These are phyloP conservation scores for Hymenoscyphus albidus DNA, from an alignment of 2,329 filamentous ascomycete species.

Conservation along the genomic window DNA sequence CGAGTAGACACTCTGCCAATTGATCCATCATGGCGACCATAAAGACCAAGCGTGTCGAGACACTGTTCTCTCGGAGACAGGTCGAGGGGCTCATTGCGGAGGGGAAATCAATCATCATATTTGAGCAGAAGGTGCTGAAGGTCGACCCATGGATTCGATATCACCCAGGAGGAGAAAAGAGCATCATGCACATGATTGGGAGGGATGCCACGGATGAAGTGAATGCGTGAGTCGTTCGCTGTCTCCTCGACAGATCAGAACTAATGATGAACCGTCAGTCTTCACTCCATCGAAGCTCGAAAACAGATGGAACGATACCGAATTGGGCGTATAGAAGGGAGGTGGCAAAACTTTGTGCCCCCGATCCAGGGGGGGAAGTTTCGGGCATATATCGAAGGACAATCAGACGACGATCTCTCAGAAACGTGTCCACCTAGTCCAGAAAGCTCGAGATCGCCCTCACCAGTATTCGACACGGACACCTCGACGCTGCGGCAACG, in stretches of 20 bases:
- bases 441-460: conserved; percentile 32
- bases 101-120: conserved; percentile 74
- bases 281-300: conserved; percentile 77
- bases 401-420: conserved; percentile 33
- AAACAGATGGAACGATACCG: conserved; percentile 74
- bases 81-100: conserved; percentile 81
- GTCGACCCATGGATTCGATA: conserved; percentile 84
- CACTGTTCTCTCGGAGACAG: conserved; percentile 55
- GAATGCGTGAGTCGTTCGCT: conserved; percentile 64
- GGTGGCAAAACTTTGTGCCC: conserved; percentile 83
- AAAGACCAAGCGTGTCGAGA: conserved; percentile 19
- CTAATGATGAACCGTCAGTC: conserved; percentile 44
- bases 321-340: conserved; percentile 75
- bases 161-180: conserved; percentile 87
- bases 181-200: conserved; percentile 90
- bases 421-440: conserved; percentile 25
- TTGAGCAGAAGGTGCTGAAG: conserved; percentile 78
- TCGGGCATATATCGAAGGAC: conserved; percentile 46
- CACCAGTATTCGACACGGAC: conserved; percentile 34
- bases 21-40: conserved; percentile 11
- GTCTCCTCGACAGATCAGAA: background rate
- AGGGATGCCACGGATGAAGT: conserved; percentile 94
- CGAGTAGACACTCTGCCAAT: conserved; percentile 1
- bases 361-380: conserved; percentile 89
- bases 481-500: conserved; percentile 23